These are phyloP conservation scores for Aspergillus thermomutatus DNA, from an alignment of 2,329 filamentous ascomycete genomes.

Conservation along the genomic window DNA sequence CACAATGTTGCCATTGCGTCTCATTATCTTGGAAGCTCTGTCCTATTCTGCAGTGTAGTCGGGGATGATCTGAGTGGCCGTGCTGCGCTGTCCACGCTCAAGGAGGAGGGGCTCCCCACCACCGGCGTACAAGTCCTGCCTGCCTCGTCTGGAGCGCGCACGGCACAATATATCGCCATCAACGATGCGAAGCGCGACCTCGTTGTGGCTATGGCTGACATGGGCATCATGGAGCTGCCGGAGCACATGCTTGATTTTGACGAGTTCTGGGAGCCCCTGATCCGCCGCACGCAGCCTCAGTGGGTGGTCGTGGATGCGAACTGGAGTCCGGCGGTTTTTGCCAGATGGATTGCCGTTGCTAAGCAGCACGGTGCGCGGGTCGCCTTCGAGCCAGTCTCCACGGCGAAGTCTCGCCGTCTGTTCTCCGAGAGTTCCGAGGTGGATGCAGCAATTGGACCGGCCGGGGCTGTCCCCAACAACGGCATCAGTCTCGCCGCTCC, in stretches of 20 bases:
- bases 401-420: slow-evolving; percentile 68
- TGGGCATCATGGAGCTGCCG: slow-evolving; percentile 69
- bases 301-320: slow-evolving; percentile 88
- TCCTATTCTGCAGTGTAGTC: slow-evolving; percentile 75
- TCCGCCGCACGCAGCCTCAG: slow-evolving; percentile 58
- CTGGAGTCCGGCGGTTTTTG: slow-evolving; percentile 67
- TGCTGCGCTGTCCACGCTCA: slow-evolving; percentile 65
- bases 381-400: slow-evolving; percentile 87
- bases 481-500: slow-evolving; percentile 75
- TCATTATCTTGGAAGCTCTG: slow-evolving; percentile 63
- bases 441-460: slow-evolving; percentile 28
- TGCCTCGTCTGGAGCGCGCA: slow-evolving; percentile 57
- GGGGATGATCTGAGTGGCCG: slow-evolving; percentile 76
- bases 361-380: slow-evolving; percentile 57
- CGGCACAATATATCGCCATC: slow-evolving; percentile 86
- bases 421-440: slow-evolving; percentile 47
- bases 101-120: slow-evolving; percentile 59
- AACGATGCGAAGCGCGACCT: slow-evolving; percentile 82
- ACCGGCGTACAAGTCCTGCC: slow-evolving; percentile 59
- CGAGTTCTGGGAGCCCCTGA: slow-evolving; percentile 59
- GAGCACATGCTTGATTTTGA: slow-evolving; percentile 40
- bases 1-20: slow-evolving; percentile 87
- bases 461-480: slow-evolving; percentile 55
- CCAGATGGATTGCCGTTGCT: slow-evolving; percentile 63
- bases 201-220: slow-evolving; percentile 92